These are phyloP conservation scores for Mallotus nudiflorus DNA, from an alignment of 345 rosid genomes.

Conservation along the genomic window DNA sequence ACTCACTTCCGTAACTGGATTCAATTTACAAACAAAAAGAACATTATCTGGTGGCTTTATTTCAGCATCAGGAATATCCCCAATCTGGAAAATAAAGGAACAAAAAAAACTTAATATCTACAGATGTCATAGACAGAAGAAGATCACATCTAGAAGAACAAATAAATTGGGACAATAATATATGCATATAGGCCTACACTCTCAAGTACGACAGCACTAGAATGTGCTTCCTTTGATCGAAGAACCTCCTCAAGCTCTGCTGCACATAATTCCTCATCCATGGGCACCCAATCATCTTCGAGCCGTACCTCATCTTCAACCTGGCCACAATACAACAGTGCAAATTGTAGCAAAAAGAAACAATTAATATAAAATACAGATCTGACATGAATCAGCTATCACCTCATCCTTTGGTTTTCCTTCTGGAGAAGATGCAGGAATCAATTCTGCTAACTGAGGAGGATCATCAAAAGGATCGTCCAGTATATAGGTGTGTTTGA, in stretches of 20 bases:
- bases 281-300: slow-evolving; percentile 98
- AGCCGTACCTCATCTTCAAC: slow-evolving; percentile 79
- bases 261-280: slow-evolving; percentile 76
- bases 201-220: slow-evolving; percentile 98
- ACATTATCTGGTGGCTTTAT: slow-evolving; percentile 94
- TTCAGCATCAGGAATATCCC: slow-evolving; percentile 83
- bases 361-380: not conserved
- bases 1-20: slow-evolving; percentile 96
- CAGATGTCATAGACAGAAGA: slow-evolving; percentile 8
- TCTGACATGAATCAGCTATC: slow-evolving; percentile 2
- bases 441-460: slow-evolving; percentile 62
- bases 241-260: slow-evolving; percentile 77
- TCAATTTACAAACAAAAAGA: slow-evolving; percentile 92
- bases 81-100: slow-evolving; percentile 42
- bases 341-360: not conserved
- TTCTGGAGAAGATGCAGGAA: slow-evolving; percentile 88
- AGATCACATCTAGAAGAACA: slow-evolving; percentile 7
- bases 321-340: slow-evolving; percentile 29
- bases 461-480: slow-evolving; percentile 97
- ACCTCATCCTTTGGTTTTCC: slow-evolving; percentile 96
- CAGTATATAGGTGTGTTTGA: slow-evolving; percentile 72
- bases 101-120: not conserved
- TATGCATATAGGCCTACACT: slow-evolving; percentile 50
- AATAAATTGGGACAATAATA: slow-evolving; percentile 16
- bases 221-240: slow-evolving; percentile 77